Conservation (phyloP, 176 grass and related monocot species). For the Puya raimondii region DNA sequence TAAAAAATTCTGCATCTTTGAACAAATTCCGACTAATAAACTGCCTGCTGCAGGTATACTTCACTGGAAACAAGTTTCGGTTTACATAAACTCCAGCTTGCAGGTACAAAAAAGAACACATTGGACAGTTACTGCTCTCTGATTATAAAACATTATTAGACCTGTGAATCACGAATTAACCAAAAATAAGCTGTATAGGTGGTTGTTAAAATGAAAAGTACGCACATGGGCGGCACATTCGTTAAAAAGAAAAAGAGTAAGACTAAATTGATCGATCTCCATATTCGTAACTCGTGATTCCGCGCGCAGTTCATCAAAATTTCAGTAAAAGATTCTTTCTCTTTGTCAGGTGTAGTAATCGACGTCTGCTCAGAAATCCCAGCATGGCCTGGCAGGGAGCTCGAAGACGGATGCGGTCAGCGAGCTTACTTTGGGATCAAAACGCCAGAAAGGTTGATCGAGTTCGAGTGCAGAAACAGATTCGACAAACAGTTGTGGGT, state of each 20-base stretch:
- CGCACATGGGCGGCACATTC: conserved; percentile 86
- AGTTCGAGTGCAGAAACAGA: conserved; percentile 82
- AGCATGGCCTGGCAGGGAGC: conserved; percentile 78
- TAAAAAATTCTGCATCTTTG: not conserved
- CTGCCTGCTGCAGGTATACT: conserved; percentile 49
- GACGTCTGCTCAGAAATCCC: conserved; percentile 51
- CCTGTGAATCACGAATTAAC: not conserved
- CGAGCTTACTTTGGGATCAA: conserved; percentile 74
- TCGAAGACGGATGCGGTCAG: conserved; percentile 41
- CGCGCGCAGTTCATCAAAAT: not conserved
- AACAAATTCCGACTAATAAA: not conserved
- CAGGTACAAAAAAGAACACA: conserved; percentile 34
- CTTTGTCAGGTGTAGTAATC: conserved; percentile 45
- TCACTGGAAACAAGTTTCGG: conserved; percentile 83
- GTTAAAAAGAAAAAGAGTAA: conserved; percentile 93
- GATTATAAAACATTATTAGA: not conserved
- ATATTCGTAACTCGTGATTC: not conserved
- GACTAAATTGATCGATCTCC: not conserved
- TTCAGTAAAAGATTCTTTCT: not conserved
- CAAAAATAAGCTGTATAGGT: conserved; percentile 29
- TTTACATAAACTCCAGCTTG: conserved; percentile 54
- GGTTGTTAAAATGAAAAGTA: conserved; percentile 75
- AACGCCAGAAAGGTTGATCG: conserved; percentile 63
- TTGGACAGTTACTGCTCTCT: not conserved
- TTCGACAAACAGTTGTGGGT: conserved; percentile 57